These are phyloP conservation scores for Penicillium maclennaniae DNA, from an alignment of 495 filamentous ascomycete species.

Conservation along the genomic window DNA sequence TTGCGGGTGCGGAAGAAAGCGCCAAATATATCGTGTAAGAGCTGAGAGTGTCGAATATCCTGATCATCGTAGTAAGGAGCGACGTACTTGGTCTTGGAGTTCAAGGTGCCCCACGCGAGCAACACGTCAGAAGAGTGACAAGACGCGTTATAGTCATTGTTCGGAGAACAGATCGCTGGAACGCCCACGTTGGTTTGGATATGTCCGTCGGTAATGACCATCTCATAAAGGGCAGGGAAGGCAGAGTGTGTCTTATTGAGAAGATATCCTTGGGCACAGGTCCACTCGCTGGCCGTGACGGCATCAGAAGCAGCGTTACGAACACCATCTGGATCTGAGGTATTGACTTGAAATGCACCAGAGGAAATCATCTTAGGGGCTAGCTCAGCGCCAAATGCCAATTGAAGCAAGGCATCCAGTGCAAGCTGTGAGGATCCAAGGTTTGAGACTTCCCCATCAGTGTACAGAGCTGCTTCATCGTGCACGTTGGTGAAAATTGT, in stretches of 20 bases:
- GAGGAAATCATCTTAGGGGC: conserved; percentile 12
- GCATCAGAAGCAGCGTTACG: conserved; percentile 15
- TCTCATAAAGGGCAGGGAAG: conserved; percentile 24
- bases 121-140: conserved; percentile 31
- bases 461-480: conserved; percentile 3
- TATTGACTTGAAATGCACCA: conserved; percentile 13
- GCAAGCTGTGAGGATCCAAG: too few species aligned
- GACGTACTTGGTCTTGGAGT: conserved; percentile 27
- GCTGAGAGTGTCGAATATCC: conserved; percentile 24
- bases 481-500: conserved; percentile 28
- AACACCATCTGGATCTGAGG: conserved; percentile 17
- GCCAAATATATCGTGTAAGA: conserved; percentile 28
- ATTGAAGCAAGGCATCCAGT: too few species aligned
- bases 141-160: conserved; percentile 26
- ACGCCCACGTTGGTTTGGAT: conserved; percentile 14
- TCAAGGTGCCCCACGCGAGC: conserved; percentile 29
- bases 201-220: conserved; percentile 25
- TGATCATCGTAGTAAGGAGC: conserved; percentile 19
- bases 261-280: conserved; percentile 26
- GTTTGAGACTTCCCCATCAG: too few species aligned
- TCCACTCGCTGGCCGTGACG: conserved; percentile 27
- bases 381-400: too few species aligned
- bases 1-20: conserved; percentile 21
- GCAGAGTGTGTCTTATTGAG: conserved; percentile 7
- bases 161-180: conserved; percentile 26